Evolutionary conservation across 192 early-diverging fungal species (phyloP).

Genomic region (Geranomyces variabilis): DNA sequence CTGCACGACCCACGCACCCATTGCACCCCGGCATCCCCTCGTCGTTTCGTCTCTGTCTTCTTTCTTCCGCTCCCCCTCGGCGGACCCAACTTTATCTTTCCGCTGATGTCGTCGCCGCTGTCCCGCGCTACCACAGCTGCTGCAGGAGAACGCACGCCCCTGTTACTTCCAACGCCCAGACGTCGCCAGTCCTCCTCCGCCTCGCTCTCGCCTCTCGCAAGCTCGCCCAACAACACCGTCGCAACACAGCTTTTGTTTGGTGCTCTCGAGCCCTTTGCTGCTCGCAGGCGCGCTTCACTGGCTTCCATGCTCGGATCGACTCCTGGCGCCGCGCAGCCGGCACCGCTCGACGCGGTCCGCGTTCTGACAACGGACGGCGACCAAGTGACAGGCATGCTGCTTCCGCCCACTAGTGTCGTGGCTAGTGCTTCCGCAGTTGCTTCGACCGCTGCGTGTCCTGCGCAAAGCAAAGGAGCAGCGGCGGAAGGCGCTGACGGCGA

Average conservation of each 20-base stretch:
- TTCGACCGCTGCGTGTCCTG: slow-evolving; percentile 21
- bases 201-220: not conserved
- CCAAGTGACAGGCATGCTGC: not conserved
- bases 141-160: no score
- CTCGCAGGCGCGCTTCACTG: not conserved
- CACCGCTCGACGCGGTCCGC: not conserved
- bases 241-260: slow-evolving; percentile 24
- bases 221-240: slow-evolving; percentile 16
- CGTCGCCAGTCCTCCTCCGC: not conserved
- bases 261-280: slow-evolving; percentile 11
- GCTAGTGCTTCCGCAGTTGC: no score
- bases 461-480: not conserved
- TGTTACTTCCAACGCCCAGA: no score
- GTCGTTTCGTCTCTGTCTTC: no score
- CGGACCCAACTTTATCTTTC: no score
- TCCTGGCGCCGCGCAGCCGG: not conserved
- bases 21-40: no score
- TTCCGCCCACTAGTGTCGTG: not conserved
- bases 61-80: no score
- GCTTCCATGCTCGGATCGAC: not conserved
- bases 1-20: no score
- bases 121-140: no score
- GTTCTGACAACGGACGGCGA: not conserved
- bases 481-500: not conserved
- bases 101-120: no score